phyloP scores from a whole-genome alignment of 441 rosid species.

The Eutrema salsugineum region DNA sequence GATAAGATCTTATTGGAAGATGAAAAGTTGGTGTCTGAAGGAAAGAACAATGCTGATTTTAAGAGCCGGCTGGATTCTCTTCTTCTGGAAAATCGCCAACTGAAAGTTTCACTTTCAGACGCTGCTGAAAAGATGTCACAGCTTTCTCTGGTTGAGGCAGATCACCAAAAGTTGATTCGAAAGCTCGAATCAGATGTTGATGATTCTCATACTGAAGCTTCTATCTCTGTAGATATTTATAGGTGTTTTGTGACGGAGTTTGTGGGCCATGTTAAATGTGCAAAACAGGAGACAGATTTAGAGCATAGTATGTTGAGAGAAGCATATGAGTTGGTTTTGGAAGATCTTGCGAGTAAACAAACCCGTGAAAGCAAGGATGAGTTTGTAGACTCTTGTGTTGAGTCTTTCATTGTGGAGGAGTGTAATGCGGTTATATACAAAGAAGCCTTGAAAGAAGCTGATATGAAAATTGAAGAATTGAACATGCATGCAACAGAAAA shows the following conservation, averaged over 20 bases:
- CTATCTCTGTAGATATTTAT: constrained; percentile 47
- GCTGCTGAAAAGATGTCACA: constrained; percentile 43
- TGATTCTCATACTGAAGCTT: constrained; percentile 53
- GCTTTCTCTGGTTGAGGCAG: constrained; percentile 43
- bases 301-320: constrained; percentile 36
- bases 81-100: constrained; percentile 46
- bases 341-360: constrained; percentile 40
- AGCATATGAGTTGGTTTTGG: constrained; percentile 36
- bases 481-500: constrained; percentile 41
- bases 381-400: constrained; percentile 49
- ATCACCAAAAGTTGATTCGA: constrained; percentile 34
- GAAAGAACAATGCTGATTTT: constrained; percentile 42
- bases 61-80: constrained; percentile 54
- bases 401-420: constrained; percentile 44
- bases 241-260: constrained; percentile 48
- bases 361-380: constrained; percentile 30
- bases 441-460: constrained; percentile 67
- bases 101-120: constrained; percentile 54
- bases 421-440: constrained; percentile 38
- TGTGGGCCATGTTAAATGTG: constrained; percentile 33
- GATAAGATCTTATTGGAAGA: constrained; percentile 58
- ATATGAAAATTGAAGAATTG: constrained; percentile 43
- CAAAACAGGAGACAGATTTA: constrained; percentile 35
- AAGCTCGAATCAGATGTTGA: constrained; percentile 44
- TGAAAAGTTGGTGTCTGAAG: constrained; percentile 35